A percentile compares a stretch with the other conserved stretches of the same genome.
phyloP scores from a whole-genome alignment of 192 early-diverging fungal species.

The Chytriomyces sp. region DNA sequence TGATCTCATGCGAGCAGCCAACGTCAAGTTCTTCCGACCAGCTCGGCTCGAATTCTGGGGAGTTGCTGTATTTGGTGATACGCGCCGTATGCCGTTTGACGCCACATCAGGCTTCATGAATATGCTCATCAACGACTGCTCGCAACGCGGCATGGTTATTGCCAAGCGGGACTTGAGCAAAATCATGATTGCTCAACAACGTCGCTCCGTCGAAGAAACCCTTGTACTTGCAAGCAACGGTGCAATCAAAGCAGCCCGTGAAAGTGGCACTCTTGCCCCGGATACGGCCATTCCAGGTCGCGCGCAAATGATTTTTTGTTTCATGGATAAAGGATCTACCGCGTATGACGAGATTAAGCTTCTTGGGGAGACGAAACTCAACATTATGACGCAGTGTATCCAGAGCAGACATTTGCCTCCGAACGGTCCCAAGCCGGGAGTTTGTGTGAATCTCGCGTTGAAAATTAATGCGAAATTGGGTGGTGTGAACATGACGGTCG shows the following conservation, averaged over 20 bases:
- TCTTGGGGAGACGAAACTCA: conserved; percentile 75
- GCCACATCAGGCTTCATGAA: conserved; percentile 7
- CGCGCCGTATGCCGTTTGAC: conserved; percentile 17
- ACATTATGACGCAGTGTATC: conserved; percentile 86
- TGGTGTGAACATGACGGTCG: conserved; percentile 28
- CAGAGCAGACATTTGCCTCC: conserved; percentile 41
- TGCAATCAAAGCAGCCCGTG: conserved; percentile 1
- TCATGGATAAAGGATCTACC: neutral
- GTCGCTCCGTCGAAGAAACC: neutral
- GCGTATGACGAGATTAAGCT: conserved; percentile 84
- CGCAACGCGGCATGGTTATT: conserved; percentile 16
- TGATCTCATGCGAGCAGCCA: neutral
- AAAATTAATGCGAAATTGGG: conserved; percentile 39
- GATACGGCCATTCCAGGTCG: neutral
- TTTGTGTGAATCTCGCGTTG: conserved; percentile 79
- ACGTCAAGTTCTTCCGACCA: conserved; percentile 29
- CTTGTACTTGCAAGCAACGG: neutral
- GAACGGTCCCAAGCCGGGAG: conserved; percentile 56
- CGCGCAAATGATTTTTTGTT: conserved; percentile 30
- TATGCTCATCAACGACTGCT: conserved; percentile 11
- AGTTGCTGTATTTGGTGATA: conserved; percentile 30
- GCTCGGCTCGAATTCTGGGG: conserved; percentile 28
- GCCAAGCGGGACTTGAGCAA: neutral
- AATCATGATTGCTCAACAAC: neutral
- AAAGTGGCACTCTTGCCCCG: neutral